A percentile compares a stretch with the other conserved stretches of the same genome.
phyloP scores from a whole-genome alignment of 2,329 filamentous ascomycete genomes.

The Cercospora brassicicola region DNA sequence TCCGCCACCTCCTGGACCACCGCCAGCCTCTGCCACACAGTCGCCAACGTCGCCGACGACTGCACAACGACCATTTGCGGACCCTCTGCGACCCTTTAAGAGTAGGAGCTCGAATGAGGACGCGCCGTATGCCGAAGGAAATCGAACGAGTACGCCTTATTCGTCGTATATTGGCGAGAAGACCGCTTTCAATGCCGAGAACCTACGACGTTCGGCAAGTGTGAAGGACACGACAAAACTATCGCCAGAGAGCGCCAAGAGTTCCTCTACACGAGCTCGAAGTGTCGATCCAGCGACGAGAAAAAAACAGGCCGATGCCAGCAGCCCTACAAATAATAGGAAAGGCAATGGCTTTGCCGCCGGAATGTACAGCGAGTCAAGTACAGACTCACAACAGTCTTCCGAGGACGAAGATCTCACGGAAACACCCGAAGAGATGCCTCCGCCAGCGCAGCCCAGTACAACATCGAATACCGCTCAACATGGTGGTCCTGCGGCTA shows the following conservation, averaged over 20 bases:
- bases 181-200: constrained; percentile 55
- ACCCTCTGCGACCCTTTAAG: constrained; percentile 42
- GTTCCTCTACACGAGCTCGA: constrained; percentile 28
- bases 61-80: constrained; percentile 41
- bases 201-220: constrained; percentile 55
- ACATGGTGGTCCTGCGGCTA: constrained; percentile 21
- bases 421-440: constrained; percentile 15
- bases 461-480: constrained; percentile 14
- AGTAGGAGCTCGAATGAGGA: constrained; percentile 34
- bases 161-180: constrained; percentile 56
- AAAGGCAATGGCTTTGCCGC: constrained; percentile 7
- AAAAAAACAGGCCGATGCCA: constrained; percentile 16
- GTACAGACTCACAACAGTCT: not conserved
- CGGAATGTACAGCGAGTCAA: constrained; percentile 17
- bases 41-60: constrained; percentile 32
- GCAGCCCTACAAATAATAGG: not conserved
- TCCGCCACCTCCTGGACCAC: constrained; percentile 41
- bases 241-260: constrained; percentile 29
- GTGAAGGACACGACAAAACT: constrained; percentile 47
- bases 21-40: constrained; percentile 38
- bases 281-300: constrained; percentile 22
- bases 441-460: not conserved
- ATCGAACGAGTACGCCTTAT: constrained; percentile 57
- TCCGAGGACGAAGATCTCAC: constrained; percentile 11
- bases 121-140: constrained; percentile 48